Conservation (phyloP, 2,329 filamentous ascomycete genomes). For the Alternaria solani region DNA sequence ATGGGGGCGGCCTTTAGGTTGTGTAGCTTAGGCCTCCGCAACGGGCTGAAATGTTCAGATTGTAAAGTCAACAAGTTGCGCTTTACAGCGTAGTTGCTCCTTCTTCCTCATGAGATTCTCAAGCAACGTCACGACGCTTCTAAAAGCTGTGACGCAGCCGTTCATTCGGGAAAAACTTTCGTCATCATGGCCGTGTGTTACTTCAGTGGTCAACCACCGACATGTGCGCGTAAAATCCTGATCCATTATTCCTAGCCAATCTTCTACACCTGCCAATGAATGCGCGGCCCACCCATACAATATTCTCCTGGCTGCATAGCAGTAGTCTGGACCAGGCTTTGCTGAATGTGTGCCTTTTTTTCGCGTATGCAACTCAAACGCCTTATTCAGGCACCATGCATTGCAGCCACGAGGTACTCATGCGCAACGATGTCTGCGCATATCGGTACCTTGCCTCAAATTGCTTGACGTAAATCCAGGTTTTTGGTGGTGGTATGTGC, state of each 20-base stretch:
- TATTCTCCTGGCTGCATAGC: not conserved
- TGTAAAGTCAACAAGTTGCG: not conserved
- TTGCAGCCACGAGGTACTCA: not conserved
- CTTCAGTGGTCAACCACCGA: not conserved
- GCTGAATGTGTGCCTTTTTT: not conserved
- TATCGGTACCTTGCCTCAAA: not conserved
- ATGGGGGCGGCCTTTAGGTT: slow-evolving; percentile 7
- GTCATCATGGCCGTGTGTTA: not conserved
- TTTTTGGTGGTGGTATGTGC: not conserved
- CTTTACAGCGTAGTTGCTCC: not conserved
- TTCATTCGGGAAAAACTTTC: not conserved
- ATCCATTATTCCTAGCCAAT: not conserved
- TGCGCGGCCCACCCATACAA: not conserved
- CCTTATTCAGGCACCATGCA: slow-evolving; percentile 1
- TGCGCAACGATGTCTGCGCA: not conserved
- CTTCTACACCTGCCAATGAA: not conserved
- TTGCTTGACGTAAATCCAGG: not conserved
- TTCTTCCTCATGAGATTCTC: not conserved
- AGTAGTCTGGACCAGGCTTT: not conserved
- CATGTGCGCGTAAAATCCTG: not conserved
- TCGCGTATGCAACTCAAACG: not conserved
- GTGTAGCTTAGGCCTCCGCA: not conserved
- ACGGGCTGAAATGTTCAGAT: not conserved
- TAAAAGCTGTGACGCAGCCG: not conserved
- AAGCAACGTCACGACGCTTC: not conserved